Evolutionary conservation across 2,329 filamentous ascomycete genomes (phyloP), one percentile per base, ranked within the genome.

Genomic region (Nigrospora osmanthi): DNA sequence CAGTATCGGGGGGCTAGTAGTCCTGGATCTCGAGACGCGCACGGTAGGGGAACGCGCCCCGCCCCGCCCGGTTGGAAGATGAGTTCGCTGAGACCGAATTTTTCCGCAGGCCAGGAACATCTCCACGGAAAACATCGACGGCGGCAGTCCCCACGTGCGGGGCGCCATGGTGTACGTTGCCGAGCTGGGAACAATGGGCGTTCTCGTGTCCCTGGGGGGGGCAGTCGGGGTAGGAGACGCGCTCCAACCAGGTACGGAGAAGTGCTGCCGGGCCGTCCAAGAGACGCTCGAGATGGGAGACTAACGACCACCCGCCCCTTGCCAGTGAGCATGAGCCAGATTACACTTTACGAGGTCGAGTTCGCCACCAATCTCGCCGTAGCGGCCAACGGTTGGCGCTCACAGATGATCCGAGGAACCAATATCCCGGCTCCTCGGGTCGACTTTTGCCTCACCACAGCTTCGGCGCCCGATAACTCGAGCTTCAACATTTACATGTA

Each of bases 401-500:
- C 58, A 17, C 68, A 74, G 51, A 56, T 54, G 14, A 66, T 68
- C 13, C 61, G 59, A 7, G 68, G 70, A 16, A 28, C 23, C 14
- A 54, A 65, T 10, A 59, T 68, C 15, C 70, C 71, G 1, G 42
- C 49, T 19, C 53, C 62, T 13, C 64, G 71, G 14, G 62, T 69
- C 13, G 69, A 73, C 44, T 70, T 67, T 46, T 75, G 71, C 50
- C 49, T 68, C 4, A 59, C 67, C 0, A 44, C 63, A 1, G 63
- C 58, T 13, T 62, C 67, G 28, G 64, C 70, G 1, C 58, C 62
- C 3, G 72, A 75, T 45, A 64, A 66, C 38, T 70, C 68, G 2
- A 69, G 64, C 44, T 65, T 72, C 42, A 73, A 73, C 43, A 69
- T 76, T 35, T 68, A 71, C 42, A 59, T 76, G 40, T 76, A 75